These are phyloP conservation scores for Prorocentrum cordatum DNA, from an alignment of 169 alveolate genomes.

Conservation along the genomic window DNA sequence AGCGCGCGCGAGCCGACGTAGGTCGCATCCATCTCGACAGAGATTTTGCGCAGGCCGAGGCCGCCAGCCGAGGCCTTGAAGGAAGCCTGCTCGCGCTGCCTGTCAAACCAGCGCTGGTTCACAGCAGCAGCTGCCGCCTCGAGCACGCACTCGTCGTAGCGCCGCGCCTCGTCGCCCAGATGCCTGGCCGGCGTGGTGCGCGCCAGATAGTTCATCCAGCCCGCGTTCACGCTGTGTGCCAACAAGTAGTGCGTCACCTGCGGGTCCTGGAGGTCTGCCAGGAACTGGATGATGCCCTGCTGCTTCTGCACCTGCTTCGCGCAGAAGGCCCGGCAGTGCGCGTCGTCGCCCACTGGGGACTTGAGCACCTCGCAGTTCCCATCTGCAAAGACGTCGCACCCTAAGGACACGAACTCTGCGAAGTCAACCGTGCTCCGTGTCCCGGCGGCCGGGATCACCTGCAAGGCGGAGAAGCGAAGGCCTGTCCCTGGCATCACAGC, in stretches of 20 bases:
- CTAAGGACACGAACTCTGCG: not conserved
- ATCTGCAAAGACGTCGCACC: not conserved
- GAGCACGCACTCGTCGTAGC: too few species aligned
- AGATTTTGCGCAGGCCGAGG: too few species aligned
- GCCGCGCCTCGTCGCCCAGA: too few species aligned
- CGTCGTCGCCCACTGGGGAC: not conserved
- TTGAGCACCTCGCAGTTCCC: conserved; percentile 4
- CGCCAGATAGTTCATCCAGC: conserved; percentile 12
- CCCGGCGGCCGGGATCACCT: not conserved
- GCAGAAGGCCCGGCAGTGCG: not conserved
- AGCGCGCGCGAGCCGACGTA: too few species aligned
- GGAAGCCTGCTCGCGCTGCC: too few species aligned
- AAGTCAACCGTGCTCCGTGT: not conserved
- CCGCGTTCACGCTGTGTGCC: not conserved
- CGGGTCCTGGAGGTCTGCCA: not conserved
- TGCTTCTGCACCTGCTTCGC: not conserved
- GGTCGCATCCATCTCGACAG: too few species aligned
- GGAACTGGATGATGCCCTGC: not conserved
- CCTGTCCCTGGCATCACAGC: not conserved
- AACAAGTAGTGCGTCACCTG: not conserved
- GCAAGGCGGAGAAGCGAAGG: not conserved
- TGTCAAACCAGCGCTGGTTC: too few species aligned
- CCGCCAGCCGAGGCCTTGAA: too few species aligned
- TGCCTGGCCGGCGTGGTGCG: conserved; percentile 7
- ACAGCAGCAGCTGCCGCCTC: too few species aligned